A percentile compares a stretch with the other conserved stretches of the same genome.
phyloP scores from a whole-genome alignment of 768 basidiomycete genomes.

The Mycena pura region DNA sequence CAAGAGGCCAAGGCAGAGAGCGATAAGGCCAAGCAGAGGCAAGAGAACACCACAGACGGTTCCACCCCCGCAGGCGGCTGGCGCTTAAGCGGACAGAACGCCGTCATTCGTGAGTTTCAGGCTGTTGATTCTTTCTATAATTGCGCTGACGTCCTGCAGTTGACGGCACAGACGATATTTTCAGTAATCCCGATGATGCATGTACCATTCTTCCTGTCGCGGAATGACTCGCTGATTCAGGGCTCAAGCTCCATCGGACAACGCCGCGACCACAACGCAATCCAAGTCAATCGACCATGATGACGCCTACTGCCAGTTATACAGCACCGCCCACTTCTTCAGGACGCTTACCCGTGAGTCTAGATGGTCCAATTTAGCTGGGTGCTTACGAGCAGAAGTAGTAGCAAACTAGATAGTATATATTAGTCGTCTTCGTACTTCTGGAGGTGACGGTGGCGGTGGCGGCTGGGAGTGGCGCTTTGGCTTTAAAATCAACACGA shows the following conservation, averaged over 20 bases:
- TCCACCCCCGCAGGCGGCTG: constrained; percentile 49
- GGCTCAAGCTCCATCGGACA: constrained; percentile 41
- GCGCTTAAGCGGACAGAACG: constrained; percentile 59
- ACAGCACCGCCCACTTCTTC: constrained; percentile 22
- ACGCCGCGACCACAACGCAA: constrained; percentile 40
- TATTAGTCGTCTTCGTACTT: constrained; percentile 13
- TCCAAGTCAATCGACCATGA: constrained; percentile 18
- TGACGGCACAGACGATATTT: constrained; percentile 51
- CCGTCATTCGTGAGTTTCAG: constrained; percentile 51
- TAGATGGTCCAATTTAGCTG: not conserved
- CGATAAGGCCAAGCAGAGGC: constrained; percentile 36
- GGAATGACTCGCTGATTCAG: not conserved
- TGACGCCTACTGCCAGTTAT: not conserved
- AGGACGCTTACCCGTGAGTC: not conserved
- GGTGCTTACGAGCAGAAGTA: constrained; percentile 2
- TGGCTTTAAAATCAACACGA: constrained; percentile 94
- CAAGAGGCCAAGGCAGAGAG: constrained; percentile 58
- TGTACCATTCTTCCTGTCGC: not conserved
- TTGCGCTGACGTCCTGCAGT: constrained; percentile 33
- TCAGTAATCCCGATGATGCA: constrained; percentile 49
- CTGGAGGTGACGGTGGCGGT: not conserved
- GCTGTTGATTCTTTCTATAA: constrained; percentile 4
- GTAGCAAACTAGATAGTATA: constrained; percentile 13
- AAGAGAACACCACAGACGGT: constrained; percentile 30
- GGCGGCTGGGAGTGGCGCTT: constrained; percentile 51